phyloP scores from a whole-genome alignment of 495 filamentous ascomycete species.

The Hypoxylon rickii region DNA sequence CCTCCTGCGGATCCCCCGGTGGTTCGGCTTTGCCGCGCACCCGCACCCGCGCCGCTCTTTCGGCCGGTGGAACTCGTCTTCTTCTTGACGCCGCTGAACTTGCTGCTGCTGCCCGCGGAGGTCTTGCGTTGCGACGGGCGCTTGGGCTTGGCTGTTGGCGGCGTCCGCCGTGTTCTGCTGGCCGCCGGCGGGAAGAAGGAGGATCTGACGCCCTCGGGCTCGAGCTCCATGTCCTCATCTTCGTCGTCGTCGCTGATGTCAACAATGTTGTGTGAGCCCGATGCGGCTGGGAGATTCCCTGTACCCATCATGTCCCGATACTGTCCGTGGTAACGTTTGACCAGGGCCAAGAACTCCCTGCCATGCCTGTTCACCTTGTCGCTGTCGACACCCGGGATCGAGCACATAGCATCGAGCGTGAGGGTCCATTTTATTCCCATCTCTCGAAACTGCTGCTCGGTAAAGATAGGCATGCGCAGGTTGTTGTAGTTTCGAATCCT shows the following conservation, averaged over 20 bases:
- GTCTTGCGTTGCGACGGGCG: slow-evolving; percentile 23
- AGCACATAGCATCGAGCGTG: slow-evolving; percentile 61
- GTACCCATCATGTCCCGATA: slow-evolving; percentile 63
- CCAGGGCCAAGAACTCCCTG: slow-evolving; percentile 64
- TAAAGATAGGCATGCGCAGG: slow-evolving; percentile 72
- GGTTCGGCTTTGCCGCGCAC: slow-evolving; percentile 3
- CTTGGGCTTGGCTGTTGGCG: slow-evolving; percentile 25
- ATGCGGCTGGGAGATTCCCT: slow-evolving; percentile 1
- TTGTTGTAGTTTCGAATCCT: slow-evolving; percentile 66
- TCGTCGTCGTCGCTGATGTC: slow-evolving; percentile 69
- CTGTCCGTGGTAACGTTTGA: slow-evolving; percentile 57
- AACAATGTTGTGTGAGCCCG: slow-evolving; percentile 60
- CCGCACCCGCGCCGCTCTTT: slow-evolving; percentile 18
- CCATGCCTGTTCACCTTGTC: slow-evolving; percentile 76
- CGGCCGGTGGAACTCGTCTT: slow-evolving; percentile 19
- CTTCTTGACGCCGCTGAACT: slow-evolving; percentile 40
- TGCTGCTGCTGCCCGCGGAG: slow-evolving; percentile 17
- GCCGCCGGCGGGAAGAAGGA: slow-evolving; percentile 51
- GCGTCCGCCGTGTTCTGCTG: no score
- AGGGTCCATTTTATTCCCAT: slow-evolving; percentile 80
- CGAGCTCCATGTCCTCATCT: slow-evolving; percentile 46
- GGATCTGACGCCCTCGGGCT: slow-evolving; percentile 46
- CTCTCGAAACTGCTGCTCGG: slow-evolving; percentile 74
- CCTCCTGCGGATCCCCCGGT: slow-evolving; percentile 4
- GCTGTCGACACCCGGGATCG: slow-evolving; percentile 69